phyloP scores from a whole-genome alignment of 768 basidiomycete genomes.

The Mycena sanguinolenta region DNA sequence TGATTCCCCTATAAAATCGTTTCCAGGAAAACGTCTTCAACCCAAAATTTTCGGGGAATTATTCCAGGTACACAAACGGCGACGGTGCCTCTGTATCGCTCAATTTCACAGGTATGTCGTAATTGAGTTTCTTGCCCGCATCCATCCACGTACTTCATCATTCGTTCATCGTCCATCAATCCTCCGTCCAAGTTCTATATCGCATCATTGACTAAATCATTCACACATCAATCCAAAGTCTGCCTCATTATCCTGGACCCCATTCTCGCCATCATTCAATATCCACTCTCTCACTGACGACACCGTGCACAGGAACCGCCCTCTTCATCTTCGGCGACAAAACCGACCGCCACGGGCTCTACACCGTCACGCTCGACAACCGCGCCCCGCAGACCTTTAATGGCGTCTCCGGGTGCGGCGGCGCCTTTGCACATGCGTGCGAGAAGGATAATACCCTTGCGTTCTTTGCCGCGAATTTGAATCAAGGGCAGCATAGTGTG shows the following conservation, averaged over 20 bases:
- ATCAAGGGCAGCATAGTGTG: conserved; percentile 6
- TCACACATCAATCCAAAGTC: no score
- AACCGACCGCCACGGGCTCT: conserved; percentile 39
- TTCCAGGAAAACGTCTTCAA: conserved; percentile 33
- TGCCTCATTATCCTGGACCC: no score
- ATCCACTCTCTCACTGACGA: background rate
- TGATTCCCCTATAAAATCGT: background rate
- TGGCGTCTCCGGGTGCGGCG: conserved; percentile 39
- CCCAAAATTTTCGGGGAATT: conserved; percentile 32
- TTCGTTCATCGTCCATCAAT: no score
- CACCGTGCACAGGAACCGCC: conserved; percentile 31
- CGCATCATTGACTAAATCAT: no score
- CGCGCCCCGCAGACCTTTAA: conserved; percentile 24
- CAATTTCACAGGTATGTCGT: conserved; percentile 25
- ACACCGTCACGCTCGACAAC: conserved; percentile 37
- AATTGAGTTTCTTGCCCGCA: no score
- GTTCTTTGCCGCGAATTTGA: conserved; percentile 29
- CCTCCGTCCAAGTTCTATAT: no score
- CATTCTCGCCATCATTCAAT: no score
- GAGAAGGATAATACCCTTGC: conserved; percentile 36
- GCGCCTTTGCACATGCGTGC: conserved; percentile 34
- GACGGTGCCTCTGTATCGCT: conserved; percentile 25
- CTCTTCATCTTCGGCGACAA: conserved; percentile 41
- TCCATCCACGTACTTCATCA: no score
- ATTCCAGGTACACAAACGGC: conserved; percentile 33